Conservation (phyloP, 768 basidiomycete species). For the Chalciporus sphaerocephalus region DNA sequence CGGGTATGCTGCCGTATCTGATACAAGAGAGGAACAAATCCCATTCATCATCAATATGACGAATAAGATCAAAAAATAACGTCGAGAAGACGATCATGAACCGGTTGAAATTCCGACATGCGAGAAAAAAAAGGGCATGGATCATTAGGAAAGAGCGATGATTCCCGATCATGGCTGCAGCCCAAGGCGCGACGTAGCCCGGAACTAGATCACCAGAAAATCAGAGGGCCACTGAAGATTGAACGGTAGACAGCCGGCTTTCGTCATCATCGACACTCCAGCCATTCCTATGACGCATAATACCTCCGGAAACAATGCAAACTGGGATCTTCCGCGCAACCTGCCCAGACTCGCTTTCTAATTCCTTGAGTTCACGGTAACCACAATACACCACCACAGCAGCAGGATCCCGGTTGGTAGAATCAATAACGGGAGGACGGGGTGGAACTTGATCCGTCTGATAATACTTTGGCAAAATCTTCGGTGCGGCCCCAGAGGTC, state of each 20-base stretch:
- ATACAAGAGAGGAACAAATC: constrained; percentile 15
- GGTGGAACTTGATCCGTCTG: neutral
- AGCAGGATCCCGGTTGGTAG: neutral
- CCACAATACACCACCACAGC: neutral
- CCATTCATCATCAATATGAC: constrained; percentile 16
- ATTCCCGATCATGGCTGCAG: constrained; percentile 10
- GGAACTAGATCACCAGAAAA: constrained; percentile 7
- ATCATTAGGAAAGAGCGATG: constrained; percentile 18
- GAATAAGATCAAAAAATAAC: constrained; percentile 12
- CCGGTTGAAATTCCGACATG: neutral
- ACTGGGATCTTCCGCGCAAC: constrained; percentile 10
- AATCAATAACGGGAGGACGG: neutral
- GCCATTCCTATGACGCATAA: constrained; percentile 6
- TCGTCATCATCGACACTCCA: constrained; percentile 12
- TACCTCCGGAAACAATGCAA: neutral
- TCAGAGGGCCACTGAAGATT: neutral
- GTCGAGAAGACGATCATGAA: constrained; percentile 6
- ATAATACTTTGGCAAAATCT: constrained; percentile 11
- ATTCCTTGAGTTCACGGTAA: constrained; percentile 5
- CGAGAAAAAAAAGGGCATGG: constrained; percentile 21
- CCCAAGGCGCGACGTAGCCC: constrained; percentile 12
- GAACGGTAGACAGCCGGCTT: constrained; percentile 2
- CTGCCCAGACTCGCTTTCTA: constrained; percentile 5
- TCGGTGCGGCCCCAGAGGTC: constrained; percentile 14
- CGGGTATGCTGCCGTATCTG: constrained; percentile 12